phyloP scores from a whole-genome alignment of 148 eudicot genomes.

The Heliosperma pusillum region DNA sequence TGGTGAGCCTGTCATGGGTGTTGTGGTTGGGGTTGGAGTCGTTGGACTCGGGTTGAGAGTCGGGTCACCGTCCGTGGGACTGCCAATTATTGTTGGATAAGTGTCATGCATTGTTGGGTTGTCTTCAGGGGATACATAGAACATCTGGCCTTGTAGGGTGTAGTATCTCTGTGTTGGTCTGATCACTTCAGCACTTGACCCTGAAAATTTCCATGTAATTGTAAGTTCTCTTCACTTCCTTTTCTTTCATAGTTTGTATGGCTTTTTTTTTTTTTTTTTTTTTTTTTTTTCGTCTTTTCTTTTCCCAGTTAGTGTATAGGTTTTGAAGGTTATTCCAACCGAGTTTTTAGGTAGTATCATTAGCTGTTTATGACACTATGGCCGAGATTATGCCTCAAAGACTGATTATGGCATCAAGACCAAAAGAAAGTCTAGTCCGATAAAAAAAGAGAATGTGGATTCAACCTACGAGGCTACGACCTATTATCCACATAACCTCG shows the following conservation, averaged over 20 bases:
- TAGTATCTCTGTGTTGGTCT: slow-evolving; percentile 28
- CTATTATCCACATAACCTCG: neutral
- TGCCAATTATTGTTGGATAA: slow-evolving; percentile 23
- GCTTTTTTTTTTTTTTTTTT: too few relatives aligned
- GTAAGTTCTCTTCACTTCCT: neutral
- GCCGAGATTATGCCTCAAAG: too few relatives aligned
- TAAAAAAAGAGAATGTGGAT: too few relatives aligned
- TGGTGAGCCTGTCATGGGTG: neutral
- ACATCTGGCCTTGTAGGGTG: slow-evolving; percentile 26
- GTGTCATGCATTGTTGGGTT: slow-evolving; percentile 18
- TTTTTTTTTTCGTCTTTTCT: neutral
- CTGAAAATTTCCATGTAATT: slow-evolving; percentile 36
- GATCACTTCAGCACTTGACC: slow-evolving; percentile 45
- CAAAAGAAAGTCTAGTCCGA: too few relatives aligned
- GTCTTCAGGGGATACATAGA: slow-evolving; percentile 12
- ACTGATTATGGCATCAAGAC: too few relatives aligned
- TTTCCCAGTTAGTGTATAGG: too few relatives aligned
- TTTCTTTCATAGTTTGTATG: neutral
- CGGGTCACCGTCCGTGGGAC: slow-evolving; percentile 30
- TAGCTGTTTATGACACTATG: too few relatives aligned
- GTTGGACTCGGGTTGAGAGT: slow-evolving; percentile 30
- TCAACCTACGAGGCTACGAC: too few relatives aligned
- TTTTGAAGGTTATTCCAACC: neutral
- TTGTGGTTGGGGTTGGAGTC: slow-evolving; percentile 29
- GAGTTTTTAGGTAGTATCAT: too few relatives aligned